Percentiles rank a stretch among this genome's conserved stretches.
These are phyloP conservation scores for Pseudoscleropodium purum DNA, from an alignment of 225 moss, liverwort and hornwort genomes.

Conservation along the genomic window DNA sequence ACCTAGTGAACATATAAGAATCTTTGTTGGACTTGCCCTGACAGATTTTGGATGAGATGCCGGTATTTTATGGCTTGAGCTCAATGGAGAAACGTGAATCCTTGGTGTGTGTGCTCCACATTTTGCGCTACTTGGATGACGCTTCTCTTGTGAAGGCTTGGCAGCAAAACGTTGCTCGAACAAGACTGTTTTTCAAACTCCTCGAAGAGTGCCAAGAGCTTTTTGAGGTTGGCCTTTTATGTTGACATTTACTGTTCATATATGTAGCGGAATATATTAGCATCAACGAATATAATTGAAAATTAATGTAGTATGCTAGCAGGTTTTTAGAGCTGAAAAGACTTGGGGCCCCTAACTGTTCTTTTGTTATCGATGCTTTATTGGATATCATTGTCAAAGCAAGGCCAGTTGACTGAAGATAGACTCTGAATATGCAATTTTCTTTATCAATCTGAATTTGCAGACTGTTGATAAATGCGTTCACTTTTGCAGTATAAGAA, in stretches of 20 bases:
- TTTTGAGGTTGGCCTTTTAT: slow-evolving; percentile 61
- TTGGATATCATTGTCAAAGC: background rate
- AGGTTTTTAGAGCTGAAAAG: background rate
- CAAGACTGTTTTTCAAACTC: slow-evolving; percentile 85
- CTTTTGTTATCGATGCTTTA: background rate
- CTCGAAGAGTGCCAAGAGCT: slow-evolving; percentile 91
- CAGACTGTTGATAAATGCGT: background rate
- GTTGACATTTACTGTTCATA: background rate
- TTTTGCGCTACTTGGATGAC: slow-evolving; percentile 86
- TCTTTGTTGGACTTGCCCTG: background rate
- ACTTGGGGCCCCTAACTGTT: background rate
- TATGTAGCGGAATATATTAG: background rate
- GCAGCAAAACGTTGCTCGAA: slow-evolving; percentile 87
- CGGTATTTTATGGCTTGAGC: slow-evolving; percentile 87
- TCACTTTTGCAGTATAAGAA: slow-evolving; percentile 68
- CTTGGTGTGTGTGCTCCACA: slow-evolving; percentile 90
- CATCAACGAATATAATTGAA: background rate
- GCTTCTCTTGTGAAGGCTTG: slow-evolving; percentile 85
- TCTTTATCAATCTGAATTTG: background rate
- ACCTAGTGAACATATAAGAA: background rate
- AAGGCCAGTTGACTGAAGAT: background rate
- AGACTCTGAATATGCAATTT: background rate
- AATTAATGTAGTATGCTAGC: background rate
- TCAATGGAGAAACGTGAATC: slow-evolving; percentile 84
- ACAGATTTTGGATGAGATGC: slow-evolving; percentile 99